Evolutionary conservation across 257 asterid species (phyloP).

Genomic region (Lithospermum erythrorhizon): DNA sequence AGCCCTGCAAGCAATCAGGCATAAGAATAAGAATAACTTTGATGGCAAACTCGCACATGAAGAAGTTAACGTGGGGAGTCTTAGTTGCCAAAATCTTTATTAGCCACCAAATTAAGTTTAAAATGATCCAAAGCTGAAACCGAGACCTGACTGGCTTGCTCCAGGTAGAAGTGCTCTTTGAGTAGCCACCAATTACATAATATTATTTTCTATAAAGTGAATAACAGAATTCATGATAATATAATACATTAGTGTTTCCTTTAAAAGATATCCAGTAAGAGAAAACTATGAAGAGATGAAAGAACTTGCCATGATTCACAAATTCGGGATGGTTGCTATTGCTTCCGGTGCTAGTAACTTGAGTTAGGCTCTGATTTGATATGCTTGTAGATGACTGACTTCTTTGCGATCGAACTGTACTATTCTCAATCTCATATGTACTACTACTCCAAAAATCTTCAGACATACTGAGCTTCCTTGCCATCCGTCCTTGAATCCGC

Average conservation of each 20-base stretch:
- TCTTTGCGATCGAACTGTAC: slow-evolving; percentile 55
- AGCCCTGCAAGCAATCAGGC: slow-evolving; percentile 31
- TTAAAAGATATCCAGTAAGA: not conserved
- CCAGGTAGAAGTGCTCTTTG: not conserved
- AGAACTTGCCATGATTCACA: slow-evolving; percentile 53
- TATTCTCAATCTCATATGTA: slow-evolving; percentile 49
- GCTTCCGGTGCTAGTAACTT: slow-evolving; percentile 26
- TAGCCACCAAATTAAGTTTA: too few species aligned
- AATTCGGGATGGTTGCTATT: slow-evolving; percentile 44
- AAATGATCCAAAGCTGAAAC: too few species aligned
- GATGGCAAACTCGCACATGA: too few species aligned
- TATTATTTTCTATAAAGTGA: not conserved
- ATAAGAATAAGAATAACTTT: not conserved
- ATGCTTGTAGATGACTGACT: slow-evolving; percentile 55
- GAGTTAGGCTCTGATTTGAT: slow-evolving; percentile 41
- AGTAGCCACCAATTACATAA: not conserved
- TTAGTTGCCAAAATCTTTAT: too few species aligned
- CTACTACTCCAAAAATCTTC: slow-evolving; percentile 84
- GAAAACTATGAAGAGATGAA: not conserved
- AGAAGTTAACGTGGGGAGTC: too few species aligned
- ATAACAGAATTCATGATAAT: not conserved
- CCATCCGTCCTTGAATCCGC: slow-evolving; percentile 51
- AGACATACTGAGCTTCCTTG: slow-evolving; percentile 41
- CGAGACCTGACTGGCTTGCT: not conserved
- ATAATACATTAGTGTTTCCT: not conserved